These are phyloP conservation scores for Raphanus sativus DNA, from an alignment of 345 rosid genomes.

Conservation along the genomic window DNA sequence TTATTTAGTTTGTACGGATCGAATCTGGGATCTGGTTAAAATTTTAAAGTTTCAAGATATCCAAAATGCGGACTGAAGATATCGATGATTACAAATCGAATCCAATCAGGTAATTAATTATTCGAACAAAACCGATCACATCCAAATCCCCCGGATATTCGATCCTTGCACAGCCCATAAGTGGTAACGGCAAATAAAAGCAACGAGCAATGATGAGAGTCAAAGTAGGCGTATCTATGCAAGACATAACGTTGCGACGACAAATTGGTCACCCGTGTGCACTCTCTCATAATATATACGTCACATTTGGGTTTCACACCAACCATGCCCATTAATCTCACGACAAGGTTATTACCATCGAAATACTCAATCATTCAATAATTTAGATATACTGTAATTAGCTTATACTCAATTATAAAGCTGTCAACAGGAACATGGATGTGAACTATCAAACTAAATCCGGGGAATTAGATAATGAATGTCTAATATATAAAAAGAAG, in stretches of 20 bases:
- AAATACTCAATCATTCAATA: neutral
- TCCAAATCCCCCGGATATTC: too few species aligned
- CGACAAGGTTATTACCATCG: constrained; percentile 13
- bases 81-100: too few species aligned
- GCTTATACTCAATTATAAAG: neutral
- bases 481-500: too few species aligned
- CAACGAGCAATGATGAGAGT: constrained; percentile 1
- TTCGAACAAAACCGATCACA: too few species aligned
- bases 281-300: neutral
- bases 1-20: too few species aligned
- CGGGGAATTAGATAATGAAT: too few species aligned
- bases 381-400: neutral
- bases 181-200: neutral
- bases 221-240: constrained; percentile 15
- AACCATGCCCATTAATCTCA: constrained; percentile 14
- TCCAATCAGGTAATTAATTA: too few species aligned
- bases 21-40: too few species aligned
- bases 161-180: too few species aligned
- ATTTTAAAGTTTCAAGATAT: too few species aligned
- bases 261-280: neutral
- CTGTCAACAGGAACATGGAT: neutral
- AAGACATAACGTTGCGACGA: neutral
- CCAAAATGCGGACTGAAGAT: too few species aligned
- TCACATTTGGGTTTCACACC: constrained; percentile 29
- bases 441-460: too few species aligned